Base-by-base conservation (phyloP, 108 stramenopile species). In the Bacterosira constricta region DNA sequence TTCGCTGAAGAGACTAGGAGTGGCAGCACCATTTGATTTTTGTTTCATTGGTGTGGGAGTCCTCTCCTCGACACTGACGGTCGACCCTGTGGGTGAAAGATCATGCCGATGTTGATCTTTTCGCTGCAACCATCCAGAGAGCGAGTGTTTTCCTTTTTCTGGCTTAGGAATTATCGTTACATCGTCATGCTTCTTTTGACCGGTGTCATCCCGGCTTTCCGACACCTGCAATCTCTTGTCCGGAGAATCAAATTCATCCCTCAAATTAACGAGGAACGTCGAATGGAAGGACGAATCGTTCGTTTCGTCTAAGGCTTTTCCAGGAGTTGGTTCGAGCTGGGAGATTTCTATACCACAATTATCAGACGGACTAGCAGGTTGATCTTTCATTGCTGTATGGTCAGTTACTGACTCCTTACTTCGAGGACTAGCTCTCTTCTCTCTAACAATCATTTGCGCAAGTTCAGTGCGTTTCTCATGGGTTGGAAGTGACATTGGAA, bases 171-270 rank as follows among this genome's bases (percentile, higher is more conserved):
- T 12, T 52, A 12, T 12, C 25, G 11, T 17, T 60, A 25, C 23
- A 27, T 37, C 32, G 11, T 9, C n/a, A 3, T 18, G 6, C n/a
- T 27, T 21, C 25, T 12, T 59, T 36, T 58, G 59, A 23, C 61
- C 50, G 0, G 25, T 71, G 49, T 73, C 72, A 47, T 73, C 72
- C 17, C 72, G 72, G 57, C 72, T 57, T 41, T 73, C 72, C n/a
- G 72, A 64, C 6, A 13, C 6, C 5, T n/a, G 54, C 8, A 46
- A 0, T 29, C 53, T 20, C 21, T 45, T 50, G 1, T 35, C 23
- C 1, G 52, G 52, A 45, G 62, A 63, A 5, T 27, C 13, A 46
- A 73, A 73, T 41, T 73, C 71, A 30, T 38, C 42, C 18, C 21
- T 62, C 41, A 63, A 56, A 32, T 73, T 62, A 73, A 63, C 53